Evolutionary conservation across 1,284 basidiomycete genomes (phyloP).

Genomic region (Phlebopus sp.): DNA sequence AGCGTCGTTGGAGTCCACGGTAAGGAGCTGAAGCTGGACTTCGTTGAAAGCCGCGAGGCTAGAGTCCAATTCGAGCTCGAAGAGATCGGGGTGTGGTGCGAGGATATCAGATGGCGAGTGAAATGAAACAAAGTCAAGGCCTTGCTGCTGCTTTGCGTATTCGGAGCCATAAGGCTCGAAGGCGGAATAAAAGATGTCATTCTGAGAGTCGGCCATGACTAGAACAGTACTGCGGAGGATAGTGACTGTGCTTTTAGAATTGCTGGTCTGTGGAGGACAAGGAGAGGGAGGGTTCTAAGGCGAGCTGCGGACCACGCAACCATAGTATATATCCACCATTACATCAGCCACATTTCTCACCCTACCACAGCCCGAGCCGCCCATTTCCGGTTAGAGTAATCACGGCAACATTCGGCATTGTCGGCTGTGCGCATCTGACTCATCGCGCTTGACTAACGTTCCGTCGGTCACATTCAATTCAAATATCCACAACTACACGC

Average conservation of each 20-base stretch:
- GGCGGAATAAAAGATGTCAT: constrained; percentile 32
- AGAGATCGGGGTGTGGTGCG: constrained; percentile 73
- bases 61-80: constrained; percentile 76
- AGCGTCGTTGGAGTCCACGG: constrained; percentile 59
- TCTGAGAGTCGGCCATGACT: constrained; percentile 31
- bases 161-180: constrained; percentile 36
- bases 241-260: constrained; percentile 21
- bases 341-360: constrained; percentile 34
- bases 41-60: constrained; percentile 63
- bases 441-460: not conserved
- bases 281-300: constrained; percentile 8
- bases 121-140: constrained; percentile 68
- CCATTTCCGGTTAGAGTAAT: not conserved
- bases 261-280: constrained; percentile 8
- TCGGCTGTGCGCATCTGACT: not conserved
- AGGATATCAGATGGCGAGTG: constrained; percentile 62
- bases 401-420: constrained; percentile 1
- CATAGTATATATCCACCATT: constrained; percentile 35
- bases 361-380: constrained; percentile 13
- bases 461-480: not conserved
- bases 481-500: no score
- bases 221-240: constrained; percentile 26
- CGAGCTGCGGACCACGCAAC: constrained; percentile 32
- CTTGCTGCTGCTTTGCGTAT: constrained; percentile 38
- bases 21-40: constrained; percentile 58